Evolutionary conservation across 768 basidiomycete genomes (phyloP).

Genomic region (Xerocomellus dryophilus): DNA sequence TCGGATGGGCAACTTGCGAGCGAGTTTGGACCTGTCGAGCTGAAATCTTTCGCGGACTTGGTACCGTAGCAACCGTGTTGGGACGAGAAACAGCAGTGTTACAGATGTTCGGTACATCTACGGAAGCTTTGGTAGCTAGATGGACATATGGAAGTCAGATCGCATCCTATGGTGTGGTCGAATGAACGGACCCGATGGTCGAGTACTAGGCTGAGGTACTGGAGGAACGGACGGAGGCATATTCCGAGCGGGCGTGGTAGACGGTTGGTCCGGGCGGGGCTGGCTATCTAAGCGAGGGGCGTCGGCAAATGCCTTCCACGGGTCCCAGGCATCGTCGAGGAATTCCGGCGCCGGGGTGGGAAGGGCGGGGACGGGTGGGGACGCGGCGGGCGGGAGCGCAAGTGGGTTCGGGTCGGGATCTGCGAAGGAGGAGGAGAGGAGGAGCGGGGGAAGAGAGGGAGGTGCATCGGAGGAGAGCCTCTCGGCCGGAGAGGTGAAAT

Average conservation of each 20-base stretch:
- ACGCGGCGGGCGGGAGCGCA: constrained; percentile 13
- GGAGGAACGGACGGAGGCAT: neutral
- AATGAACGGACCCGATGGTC: constrained; percentile 17
- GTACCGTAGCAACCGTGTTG: constrained; percentile 22
- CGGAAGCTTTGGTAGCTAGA: constrained; percentile 6
- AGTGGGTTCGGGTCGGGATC: constrained; percentile 21
- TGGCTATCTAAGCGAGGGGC: constrained; percentile 4
- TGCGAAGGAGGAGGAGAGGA: constrained; percentile 37
- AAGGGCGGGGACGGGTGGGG: constrained; percentile 10
- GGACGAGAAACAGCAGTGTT: neutral
- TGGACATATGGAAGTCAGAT: constrained; percentile 1
- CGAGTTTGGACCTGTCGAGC: constrained; percentile 3
- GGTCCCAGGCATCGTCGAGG: constrained; percentile 22
- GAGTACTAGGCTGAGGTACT: neutral
- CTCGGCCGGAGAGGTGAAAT: neutral
- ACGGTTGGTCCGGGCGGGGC: neutral
- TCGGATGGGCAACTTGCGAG: constrained; percentile 7
- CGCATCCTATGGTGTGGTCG: neutral
- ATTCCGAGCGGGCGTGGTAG: neutral
- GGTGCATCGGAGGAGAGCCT: constrained; percentile 15
- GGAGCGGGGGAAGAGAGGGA: constrained; percentile 40
- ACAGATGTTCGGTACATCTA: constrained; percentile 1
- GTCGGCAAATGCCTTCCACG: constrained; percentile 16
- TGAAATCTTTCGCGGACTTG: constrained; percentile 4
- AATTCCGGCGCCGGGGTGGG: neutral